Evolutionary conservation across 371 early-diverging fungal genomes (phyloP).

Genomic region (Mortierella polycephala): DNA sequence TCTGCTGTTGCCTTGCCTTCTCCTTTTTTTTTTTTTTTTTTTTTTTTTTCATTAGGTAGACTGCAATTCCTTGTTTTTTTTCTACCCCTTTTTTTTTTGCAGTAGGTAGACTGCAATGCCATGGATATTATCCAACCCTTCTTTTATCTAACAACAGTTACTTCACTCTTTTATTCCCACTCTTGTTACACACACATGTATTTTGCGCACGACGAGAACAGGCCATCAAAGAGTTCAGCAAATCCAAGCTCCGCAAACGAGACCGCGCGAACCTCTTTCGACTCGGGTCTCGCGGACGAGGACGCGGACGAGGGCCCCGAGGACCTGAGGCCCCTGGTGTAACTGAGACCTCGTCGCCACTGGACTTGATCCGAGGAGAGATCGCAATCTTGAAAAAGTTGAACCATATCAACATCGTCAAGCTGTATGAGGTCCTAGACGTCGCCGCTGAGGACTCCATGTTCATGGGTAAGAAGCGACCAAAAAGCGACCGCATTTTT

Average conservation of each 20-base stretch:
- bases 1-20: background rate
- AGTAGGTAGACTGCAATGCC: too few species aligned
- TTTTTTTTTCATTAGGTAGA: background rate
- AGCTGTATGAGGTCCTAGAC: conserved; percentile 93
- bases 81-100: conserved; percentile 6
- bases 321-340: conserved; percentile 14
- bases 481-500: background rate
- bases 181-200: too few species aligned
- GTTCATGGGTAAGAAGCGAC: conserved; percentile 71
- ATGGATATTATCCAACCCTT: background rate
- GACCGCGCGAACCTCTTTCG: conserved; percentile 69
- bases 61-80: too few species aligned
- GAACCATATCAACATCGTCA: conserved; percentile 88
- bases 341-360: conserved; percentile 62
- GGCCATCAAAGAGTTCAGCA: conserved; percentile 94
- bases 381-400: conserved; percentile 95
- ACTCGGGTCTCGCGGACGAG: conserved; percentile 58
- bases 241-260: conserved; percentile 81
- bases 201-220: conserved; percentile 27
- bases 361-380: conserved; percentile 90
- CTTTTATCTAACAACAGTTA: background rate
- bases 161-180: background rate
- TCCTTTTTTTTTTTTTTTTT: background rate
- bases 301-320: conserved; percentile 51
- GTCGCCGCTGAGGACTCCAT: conserved; percentile 83